Evolutionary conservation across 1,139 yeast species (phyloP), one percentile per base, ranked within the genome.

Genomic region (Candida frijolesensis): DNA sequence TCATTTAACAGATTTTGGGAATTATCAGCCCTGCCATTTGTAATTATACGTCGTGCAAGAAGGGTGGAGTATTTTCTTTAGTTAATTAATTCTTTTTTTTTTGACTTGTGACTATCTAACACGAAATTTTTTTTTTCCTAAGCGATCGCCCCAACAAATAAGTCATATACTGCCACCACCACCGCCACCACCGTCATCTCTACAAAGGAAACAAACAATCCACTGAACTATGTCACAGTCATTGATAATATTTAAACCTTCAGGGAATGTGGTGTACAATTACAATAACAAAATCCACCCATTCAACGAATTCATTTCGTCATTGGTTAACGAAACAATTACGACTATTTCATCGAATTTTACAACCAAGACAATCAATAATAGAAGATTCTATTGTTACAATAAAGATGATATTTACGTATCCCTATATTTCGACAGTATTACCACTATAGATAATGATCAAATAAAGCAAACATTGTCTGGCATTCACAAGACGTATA

Each of bases 391-490:
- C 57, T 76, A 75, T 53, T 60, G 70, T 46, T 63, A 60, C 50
- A 63, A 60, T 45, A 65, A 60, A 45, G 71, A 68, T 35, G 61
- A 58, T n/a, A 38, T 64, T 3, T 72, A 71, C 52, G 72, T 70
- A 3, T 75, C 78, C 1, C 56, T 76, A 22, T 76, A 73, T 54
- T 70, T 74, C 54, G 81, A 76, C 55, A 62, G 67, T 12, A 71
- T 76, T 2, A 67, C 74, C 18, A 70, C 78, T 4, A 62, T 75
- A 16, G 79, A 76, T 52, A 67, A 73, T 50, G 79, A 72, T 35
- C 70, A 68, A 56, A 65, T 76, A 50, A 69, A 62, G 52, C 64
- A 59, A 48, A 66, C 76, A 2, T 67, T 76, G 46, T 52, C 50
- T 10, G 77, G 70, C 30, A 67, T 74, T 7, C 60, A 72, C 54